These are phyloP conservation scores for Iris pallida DNA, from an alignment of 116 monocot genomes.

Conservation along the genomic window DNA sequence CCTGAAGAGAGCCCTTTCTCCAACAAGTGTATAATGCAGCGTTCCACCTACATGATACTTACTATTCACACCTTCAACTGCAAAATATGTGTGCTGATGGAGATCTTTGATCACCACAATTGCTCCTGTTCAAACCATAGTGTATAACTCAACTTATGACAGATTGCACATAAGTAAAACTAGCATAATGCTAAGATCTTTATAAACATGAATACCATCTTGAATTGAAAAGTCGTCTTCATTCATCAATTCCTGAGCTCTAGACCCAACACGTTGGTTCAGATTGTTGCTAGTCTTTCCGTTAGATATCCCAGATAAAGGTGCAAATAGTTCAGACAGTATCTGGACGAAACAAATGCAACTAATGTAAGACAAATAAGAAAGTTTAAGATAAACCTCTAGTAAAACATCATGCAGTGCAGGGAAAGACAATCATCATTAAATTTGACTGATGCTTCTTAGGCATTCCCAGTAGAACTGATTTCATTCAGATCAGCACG, in stretches of 20 bases:
- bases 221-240: slow-evolving; percentile 37
- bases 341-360: slow-evolving; percentile 32
- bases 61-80: slow-evolving; percentile 33
- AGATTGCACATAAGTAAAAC: not conserved
- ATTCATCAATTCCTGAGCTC: slow-evolving; percentile 10
- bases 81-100: slow-evolving; percentile 77
- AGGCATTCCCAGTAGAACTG: not conserved
- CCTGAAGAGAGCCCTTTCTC: slow-evolving; percentile 78
- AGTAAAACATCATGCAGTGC: not conserved
- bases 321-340: slow-evolving; percentile 42
- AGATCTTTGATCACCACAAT: slow-evolving; percentile 84
- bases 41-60: slow-evolving; percentile 51
- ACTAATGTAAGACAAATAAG: not conserved
- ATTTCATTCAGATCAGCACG: not conserved
- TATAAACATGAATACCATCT: slow-evolving; percentile 54
- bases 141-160: not conserved
- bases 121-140: slow-evolving; percentile 47
- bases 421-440: not conserved
- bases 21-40: slow-evolving; percentile 77
- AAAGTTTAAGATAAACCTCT: not conserved
- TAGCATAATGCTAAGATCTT: not conserved
- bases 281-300: slow-evolving; percentile 14
- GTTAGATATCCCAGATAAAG: slow-evolving; percentile 30
- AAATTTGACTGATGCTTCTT: too few species aligned
- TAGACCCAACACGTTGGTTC: slow-evolving; percentile 11